Conservation (phyloP, 2,329 filamentous ascomycete genomes). For the Gaeumannomyces tritici region DNA sequence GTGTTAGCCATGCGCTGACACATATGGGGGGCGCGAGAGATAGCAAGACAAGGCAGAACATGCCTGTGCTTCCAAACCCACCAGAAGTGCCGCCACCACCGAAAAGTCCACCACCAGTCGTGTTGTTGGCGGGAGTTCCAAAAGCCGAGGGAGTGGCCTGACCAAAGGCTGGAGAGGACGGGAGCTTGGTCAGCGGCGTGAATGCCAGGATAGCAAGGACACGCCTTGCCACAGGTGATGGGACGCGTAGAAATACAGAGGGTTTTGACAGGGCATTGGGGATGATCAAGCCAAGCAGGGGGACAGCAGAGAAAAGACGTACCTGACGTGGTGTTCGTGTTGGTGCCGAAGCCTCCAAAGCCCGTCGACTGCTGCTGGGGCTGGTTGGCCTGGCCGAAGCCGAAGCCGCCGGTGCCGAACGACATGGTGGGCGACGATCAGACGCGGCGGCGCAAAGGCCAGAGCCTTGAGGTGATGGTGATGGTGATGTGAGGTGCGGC, state of each 20-base stretch:
- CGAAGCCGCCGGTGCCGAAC: constrained; percentile 42
- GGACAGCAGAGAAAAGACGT: constrained; percentile 24
- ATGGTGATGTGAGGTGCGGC: background rate
- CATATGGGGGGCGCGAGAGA: background rate
- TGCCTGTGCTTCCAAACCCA: constrained; percentile 12
- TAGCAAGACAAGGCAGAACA: background rate
- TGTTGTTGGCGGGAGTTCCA: constrained; percentile 22
- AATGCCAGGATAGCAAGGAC: background rate
- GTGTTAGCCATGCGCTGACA: background rate
- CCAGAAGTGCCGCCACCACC: constrained; percentile 17
- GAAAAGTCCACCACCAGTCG: constrained; percentile 36
- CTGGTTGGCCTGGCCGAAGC: constrained; percentile 51
- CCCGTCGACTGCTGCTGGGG: constrained; percentile 30
- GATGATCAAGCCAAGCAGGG: constrained; percentile 1
- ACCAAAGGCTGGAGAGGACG: constrained; percentile 25
- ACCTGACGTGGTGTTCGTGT: constrained; percentile 38
- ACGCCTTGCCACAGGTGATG: background rate
- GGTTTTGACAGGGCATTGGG: background rate
- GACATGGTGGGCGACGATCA: constrained; percentile 34
- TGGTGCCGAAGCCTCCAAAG: constrained; percentile 50
- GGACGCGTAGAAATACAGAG: constrained; percentile 1
- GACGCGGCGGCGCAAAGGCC: background rate
- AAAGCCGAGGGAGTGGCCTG: constrained; percentile 14
- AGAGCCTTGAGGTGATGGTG: background rate
- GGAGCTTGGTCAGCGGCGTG: background rate